Conservation (phyloP, 495 filamentous ascomycete species). For the Xylaria acuta region DNA sequence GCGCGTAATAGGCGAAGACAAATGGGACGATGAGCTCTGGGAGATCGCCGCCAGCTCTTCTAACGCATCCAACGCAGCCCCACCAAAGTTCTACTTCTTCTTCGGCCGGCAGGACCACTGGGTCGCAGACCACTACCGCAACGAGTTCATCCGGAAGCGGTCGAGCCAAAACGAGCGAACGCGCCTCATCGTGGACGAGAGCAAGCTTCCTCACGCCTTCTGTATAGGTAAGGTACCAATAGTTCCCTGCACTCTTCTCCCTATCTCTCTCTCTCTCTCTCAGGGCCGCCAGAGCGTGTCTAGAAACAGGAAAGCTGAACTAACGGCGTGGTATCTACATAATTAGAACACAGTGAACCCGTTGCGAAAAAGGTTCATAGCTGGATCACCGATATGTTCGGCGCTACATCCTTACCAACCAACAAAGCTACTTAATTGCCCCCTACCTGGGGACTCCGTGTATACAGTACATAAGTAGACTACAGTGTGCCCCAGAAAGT, state of each 20-base stretch:
- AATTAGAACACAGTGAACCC: slow-evolving; percentile 63
- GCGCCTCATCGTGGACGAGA: slow-evolving; percentile 74
- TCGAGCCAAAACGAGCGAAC: slow-evolving; percentile 56
- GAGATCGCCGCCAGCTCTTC: slow-evolving; percentile 56
- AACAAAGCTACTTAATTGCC: background rate
- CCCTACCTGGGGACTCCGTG: background rate
- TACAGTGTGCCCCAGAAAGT: background rate
- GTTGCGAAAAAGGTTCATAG: slow-evolving; percentile 68
- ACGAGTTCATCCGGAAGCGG: slow-evolving; percentile 69
- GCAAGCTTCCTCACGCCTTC: slow-evolving; percentile 79
- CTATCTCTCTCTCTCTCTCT: background rate
- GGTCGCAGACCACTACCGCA: slow-evolving; percentile 78
- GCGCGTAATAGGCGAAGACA: slow-evolving; percentile 72
- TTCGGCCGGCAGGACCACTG: slow-evolving; percentile 81
- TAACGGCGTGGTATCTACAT: slow-evolving; percentile 2
- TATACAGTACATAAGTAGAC: background rate
- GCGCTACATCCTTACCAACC: background rate
- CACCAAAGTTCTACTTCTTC: slow-evolving; percentile 74
- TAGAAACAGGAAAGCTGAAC: background rate
- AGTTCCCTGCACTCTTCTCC: slow-evolving; percentile 17
- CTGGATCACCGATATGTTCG: slow-evolving; percentile 65
- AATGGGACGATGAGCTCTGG: slow-evolving; percentile 85
- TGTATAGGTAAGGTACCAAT: slow-evolving; percentile 62
- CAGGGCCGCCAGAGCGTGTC: background rate
- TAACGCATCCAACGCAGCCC: slow-evolving; percentile 34